Base-by-base conservation (phyloP, 177 flowering plant genomes). In the Vitis hybrid region DNA sequence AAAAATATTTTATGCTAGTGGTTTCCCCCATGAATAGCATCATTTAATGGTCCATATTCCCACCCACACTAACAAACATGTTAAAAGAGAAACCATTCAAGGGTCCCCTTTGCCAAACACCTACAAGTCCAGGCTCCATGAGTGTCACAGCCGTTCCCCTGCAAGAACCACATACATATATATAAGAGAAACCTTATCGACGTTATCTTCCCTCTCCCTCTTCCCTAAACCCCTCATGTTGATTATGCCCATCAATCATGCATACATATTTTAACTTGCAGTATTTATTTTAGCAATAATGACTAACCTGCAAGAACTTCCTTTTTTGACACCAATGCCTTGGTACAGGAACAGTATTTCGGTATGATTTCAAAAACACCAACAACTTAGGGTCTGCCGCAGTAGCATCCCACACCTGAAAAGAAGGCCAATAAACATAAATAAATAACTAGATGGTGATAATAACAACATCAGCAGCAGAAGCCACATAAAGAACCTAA, bases 381-480 rank as follows among this genome's bases (percentile, higher is more conserved):
- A 96, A 84, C 81, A 96, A 82, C 85, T 90, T 96, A 0, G 99
- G 99, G 72, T 96, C 98, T 21, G 97, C 77, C 21, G 98, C 79
- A 55, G 98, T 96, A 7, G 98, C 99, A 85, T 96, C 99, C 99
- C 99, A 96, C 12, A 96, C 94, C 99, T 95, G 70, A 50, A 77
- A 72, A 52, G 18, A 9, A 39, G 45, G 45, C 0, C 45, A 62
- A 70, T 45, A 51, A 10, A 71, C 6, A 39, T 8, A 2, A 60
- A 39, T 33, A 8, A 52, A 51, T 16, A 22, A 33, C 45, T 13
- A 62, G 13, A 62, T 15, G 60, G 26, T 10, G 13, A n/a, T 55
- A 16, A 56, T 13, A 59, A 53, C n/a, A 58, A 33, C 5, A 64
- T 5, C 45, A 39, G 45, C 45, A 39, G 45, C 60, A 57, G 21